Base-by-base conservation (phyloP, 768 basidiomycete species). In the Lyophyllum atratum region DNA sequence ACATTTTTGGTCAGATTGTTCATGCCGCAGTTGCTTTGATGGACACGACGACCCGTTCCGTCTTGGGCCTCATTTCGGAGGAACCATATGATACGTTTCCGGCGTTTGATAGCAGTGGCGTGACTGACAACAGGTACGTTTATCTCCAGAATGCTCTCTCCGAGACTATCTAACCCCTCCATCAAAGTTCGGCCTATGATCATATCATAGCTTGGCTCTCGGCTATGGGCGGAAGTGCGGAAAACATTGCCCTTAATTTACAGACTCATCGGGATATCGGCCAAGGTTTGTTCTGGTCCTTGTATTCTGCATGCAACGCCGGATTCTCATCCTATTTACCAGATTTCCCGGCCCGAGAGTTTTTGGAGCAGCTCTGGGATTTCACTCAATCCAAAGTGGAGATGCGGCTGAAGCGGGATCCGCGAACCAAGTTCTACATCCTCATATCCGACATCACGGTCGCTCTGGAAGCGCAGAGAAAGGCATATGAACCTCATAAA, bases 311-410 rank as follows among this genome's bases (percentile, higher is more conserved):
- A 15, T 10, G 2, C 46, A 12, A 47, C 25, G 33, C 29, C n/a
- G 50, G 7, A 12, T 19, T 40, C 39, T 46, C 21, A 28, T 14
- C 14, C 56, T 6, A 31, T 50, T 42, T 49, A 28, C 1, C 50
- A 80, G 79, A 76, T 19, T 83, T 82, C 58, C 80, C 80, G n/a
- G 64, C 77, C 7, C 68, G 71, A 33, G 73, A 75, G 17, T 84
- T 85, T 60, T 61, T 84, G 19, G 77, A 81, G 25, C 80, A 83
- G 40, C 64, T 85, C 4, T 76, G 77, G 56, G 72, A 74, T 28
- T 69, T 85, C 25, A 72, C 69, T 10, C 71, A 74, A 59, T 68
- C 69, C 19, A 68, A 75, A 19, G 60, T 66, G 11, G 68, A 69
- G 46, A 59, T 44, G 1, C 52, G 52, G 10, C 33, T 59, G 19